These are phyloP conservation scores for Mycena latifolia DNA, from an alignment of 768 basidiomycete genomes.

Conservation along the genomic window DNA sequence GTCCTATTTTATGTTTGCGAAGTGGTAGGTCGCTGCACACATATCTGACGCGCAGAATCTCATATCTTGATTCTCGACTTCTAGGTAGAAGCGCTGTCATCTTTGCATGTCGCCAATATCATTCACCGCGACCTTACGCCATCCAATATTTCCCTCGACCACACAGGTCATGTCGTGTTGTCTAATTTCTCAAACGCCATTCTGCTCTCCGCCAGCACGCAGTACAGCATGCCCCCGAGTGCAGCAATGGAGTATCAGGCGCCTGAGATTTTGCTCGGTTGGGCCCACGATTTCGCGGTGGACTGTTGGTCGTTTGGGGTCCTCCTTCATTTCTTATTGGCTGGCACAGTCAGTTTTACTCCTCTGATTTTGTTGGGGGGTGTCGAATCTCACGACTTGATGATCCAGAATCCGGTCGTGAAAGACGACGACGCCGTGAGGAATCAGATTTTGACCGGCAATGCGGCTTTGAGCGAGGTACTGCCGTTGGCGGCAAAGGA, in stretches of 20 bases:
- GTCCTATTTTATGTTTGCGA: conserved; percentile 46
- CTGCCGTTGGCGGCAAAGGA: conserved; percentile 50
- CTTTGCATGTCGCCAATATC: conserved; percentile 45
- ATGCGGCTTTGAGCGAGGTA: conserved; percentile 42
- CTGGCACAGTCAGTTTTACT: conserved; percentile 44
- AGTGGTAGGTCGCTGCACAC: conserved; percentile 40
- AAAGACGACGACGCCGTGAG: conserved; percentile 33
- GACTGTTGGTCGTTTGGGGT: conserved; percentile 75
- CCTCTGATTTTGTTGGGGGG: background rate
- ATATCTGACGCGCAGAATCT: too few species aligned
- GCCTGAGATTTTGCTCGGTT: conserved; percentile 67
- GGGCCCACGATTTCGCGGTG: conserved; percentile 63
- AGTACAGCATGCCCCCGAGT: conserved; percentile 8
- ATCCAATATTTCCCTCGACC: conserved; percentile 45
- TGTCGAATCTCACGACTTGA: background rate
- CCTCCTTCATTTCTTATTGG: conserved; percentile 62
- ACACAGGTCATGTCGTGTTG: conserved; percentile 47
- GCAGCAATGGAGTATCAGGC: conserved; percentile 52
- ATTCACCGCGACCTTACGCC: conserved; percentile 48
- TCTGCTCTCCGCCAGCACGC: conserved; percentile 19
- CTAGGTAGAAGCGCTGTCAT: conserved; percentile 44
- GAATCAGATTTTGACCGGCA: conserved; percentile 45
- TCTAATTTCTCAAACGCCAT: conserved; percentile 45
- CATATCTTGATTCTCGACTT: background rate
- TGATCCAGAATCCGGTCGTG: conserved; percentile 56